These are phyloP conservation scores for Irpex lacteus DNA, from an alignment of 1,284 basidiomycete genomes.

Conservation along the genomic window DNA sequence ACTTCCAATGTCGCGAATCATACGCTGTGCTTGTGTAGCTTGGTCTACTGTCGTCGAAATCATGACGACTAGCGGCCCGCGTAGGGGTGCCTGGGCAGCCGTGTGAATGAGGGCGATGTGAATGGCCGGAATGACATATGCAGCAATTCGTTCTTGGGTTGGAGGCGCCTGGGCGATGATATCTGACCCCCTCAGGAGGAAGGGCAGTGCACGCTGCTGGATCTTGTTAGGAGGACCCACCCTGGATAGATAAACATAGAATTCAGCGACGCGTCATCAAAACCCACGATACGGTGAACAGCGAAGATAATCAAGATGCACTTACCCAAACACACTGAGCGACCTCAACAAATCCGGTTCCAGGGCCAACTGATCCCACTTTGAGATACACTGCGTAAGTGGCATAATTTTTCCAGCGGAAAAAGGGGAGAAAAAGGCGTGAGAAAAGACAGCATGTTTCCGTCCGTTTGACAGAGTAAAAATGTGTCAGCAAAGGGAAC, in stretches of 20 bases:
- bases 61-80: conserved; percentile 87
- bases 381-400: too few relatives aligned
- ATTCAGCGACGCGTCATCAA: conserved; percentile 6
- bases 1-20: conserved; percentile 92
- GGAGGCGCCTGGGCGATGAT: conserved; percentile 98
- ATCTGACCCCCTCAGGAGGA: conserved; percentile 89
- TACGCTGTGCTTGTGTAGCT: conserved; percentile 96
- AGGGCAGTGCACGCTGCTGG: conserved; percentile 94
- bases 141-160: conserved; percentile 96
- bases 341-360: conserved; percentile 87
- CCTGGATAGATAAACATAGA: conserved; percentile 36
- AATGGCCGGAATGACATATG: conserved; percentile 93
- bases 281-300: not conserved
- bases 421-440: too few relatives aligned
- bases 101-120: conserved; percentile 77
- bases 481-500: too few relatives aligned
- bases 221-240: conserved; percentile 99
- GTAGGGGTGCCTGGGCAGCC: conserved; percentile 49
- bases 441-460: too few relatives aligned
- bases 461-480: too few relatives aligned
- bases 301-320: conserved; percentile 11
- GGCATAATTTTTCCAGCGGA: too few relatives aligned
- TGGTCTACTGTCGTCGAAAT: conserved; percentile 98
- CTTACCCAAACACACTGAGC: conserved; percentile 91
- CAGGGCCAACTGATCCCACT: conserved; percentile 93